Base-by-base conservation (phyloP, 129 eudicot species). In the Flaveria robusta region DNA sequence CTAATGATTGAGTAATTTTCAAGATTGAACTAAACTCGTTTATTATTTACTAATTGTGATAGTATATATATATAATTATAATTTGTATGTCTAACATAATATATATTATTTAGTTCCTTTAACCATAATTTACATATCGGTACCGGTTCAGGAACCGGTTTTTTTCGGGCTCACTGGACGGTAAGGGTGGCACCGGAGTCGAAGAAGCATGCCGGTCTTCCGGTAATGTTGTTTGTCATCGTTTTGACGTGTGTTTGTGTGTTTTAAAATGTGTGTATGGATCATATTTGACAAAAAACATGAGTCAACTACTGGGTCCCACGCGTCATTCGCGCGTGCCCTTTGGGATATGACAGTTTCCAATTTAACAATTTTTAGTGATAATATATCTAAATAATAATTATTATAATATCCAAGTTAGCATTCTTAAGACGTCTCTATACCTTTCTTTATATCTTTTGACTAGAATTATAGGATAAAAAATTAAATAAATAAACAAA, bases 241-340 rank as follows among this genome's bases (percentile, higher is more conserved):
- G 52, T 63, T 71, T 79, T 79, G 83, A 79, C 78, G 50, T 78
- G 49, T 26, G 2, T 34, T 31, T 19, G 14, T 43, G 6, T 2
- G 6, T 6, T 37, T 6, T 58, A 0, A 3, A 0, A 3, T 14
- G 0, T 31, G 8, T 70, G 37, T 76, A 15, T 5, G 11, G 6
- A 23, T 71, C 66, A 66, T 71, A 62, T 79, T 79, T 79, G 83
- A 79, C 60, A 41, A 72, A 72, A 64, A 64, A n/a, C 9, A 79
- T 0, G 20, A 52, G 83, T 79, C 83, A 79, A 79, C 74, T 41
- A 24, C 14, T 51, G 83, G 83, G 83, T 20, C 74, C 75, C 74
- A 79, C 79, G 34, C 60, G 83, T 79, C 56, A 64, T 64, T 67
- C 67, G 83, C 83, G 83, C 59, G 83, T 65, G 78, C 83, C n/a